Conservation (phyloP, 768 basidiomycete species). For the Pleurotus sapidus region DNA sequence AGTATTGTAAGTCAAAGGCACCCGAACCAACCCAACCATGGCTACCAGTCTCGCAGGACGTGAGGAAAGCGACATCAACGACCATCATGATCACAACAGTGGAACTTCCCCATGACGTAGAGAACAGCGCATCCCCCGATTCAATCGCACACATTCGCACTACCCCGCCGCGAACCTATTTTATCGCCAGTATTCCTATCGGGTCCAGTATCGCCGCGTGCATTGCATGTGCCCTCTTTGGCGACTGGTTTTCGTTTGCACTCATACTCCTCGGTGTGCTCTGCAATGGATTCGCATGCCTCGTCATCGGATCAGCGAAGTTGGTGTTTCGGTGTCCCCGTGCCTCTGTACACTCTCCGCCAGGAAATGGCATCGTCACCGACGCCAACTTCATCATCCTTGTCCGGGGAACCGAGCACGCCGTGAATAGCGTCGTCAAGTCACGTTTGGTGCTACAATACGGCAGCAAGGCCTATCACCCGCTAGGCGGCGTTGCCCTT, state of each 20-base stretch:
- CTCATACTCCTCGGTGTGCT: conserved; percentile 31
- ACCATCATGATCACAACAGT: conserved; percentile 17
- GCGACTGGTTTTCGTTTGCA: conserved; percentile 27
- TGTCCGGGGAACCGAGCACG: conserved; percentile 20
- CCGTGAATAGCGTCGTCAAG: conserved; percentile 22
- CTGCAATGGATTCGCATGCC: conserved; percentile 24
- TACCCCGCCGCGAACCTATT: conserved; percentile 9
- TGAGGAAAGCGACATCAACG: conserved; percentile 10
- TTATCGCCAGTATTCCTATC: conserved; percentile 23
- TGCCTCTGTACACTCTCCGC: conserved; percentile 16
- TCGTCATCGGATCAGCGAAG: conserved; percentile 26
- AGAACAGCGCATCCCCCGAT: neutral
- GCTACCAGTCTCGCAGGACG: conserved; percentile 4
- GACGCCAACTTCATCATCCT: conserved; percentile 16
- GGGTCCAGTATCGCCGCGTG: conserved; percentile 18
- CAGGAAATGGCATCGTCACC: conserved; percentile 25
- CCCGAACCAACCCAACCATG: neutral
- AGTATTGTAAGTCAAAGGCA: conserved; percentile 12
- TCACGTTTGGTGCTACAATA: conserved; percentile 19
- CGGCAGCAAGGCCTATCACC: conserved; percentile 13
- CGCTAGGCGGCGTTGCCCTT: conserved; percentile 21
- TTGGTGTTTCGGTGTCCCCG: conserved; percentile 15
- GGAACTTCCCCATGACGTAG: conserved; percentile 6
- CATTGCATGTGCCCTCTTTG: conserved; percentile 18
- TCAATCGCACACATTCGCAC: neutral